These are phyloP conservation scores for Entomortierella beljakovae DNA, from an alignment of 192 early-diverging fungal species.

Conservation along the genomic window DNA sequence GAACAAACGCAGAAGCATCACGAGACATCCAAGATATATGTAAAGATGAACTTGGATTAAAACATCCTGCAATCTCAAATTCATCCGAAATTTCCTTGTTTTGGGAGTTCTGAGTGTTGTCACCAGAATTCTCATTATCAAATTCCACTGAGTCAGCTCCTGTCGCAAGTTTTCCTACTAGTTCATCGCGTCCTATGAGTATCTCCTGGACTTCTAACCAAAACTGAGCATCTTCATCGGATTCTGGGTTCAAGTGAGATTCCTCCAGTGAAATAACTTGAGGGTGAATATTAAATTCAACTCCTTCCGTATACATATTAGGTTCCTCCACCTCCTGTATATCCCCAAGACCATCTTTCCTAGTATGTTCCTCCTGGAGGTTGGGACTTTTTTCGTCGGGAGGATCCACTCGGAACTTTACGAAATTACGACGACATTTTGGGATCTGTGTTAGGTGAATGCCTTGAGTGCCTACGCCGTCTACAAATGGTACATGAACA, in stretches of 20 bases:
- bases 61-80: conserved; percentile 41
- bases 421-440: conserved; percentile 43
- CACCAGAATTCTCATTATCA: not conserved
- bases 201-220: conserved; percentile 51
- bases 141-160: not conserved
- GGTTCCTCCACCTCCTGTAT: not conserved
- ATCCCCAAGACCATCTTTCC: not conserved
- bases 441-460: conserved; percentile 34
- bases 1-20: conserved; percentile 16
- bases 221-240: conserved; percentile 48
- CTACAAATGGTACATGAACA: conserved; percentile 30
- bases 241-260: conserved; percentile 41
- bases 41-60: conserved; percentile 34
- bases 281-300: conserved; percentile 43
- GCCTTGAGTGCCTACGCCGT: not conserved
- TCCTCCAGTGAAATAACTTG: conserved; percentile 29
- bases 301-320: not conserved
- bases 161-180: conserved; percentile 15
- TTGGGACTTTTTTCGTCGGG: too few species aligned
- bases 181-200: conserved; percentile 18
- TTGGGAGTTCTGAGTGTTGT: not conserved
- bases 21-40: conserved; percentile 42
- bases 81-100: not conserved
- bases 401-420: conserved; percentile 21
- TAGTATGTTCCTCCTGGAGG: not conserved